Base-by-base conservation (phyloP, 2,329 filamentous ascomycete genomes). In the Fusarium robinianum region DNA sequence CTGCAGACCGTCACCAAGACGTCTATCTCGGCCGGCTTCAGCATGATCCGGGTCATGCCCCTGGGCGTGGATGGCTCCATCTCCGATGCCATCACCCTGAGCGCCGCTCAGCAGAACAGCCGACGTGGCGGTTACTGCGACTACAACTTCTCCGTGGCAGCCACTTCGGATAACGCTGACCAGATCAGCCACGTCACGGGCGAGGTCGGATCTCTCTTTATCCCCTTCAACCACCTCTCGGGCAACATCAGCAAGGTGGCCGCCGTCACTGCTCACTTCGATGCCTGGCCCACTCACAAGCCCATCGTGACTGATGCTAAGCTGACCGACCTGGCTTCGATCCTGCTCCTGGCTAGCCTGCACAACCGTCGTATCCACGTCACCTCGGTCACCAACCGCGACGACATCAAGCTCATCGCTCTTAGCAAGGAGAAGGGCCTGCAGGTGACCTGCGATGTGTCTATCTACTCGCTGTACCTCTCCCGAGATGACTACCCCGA, bases 171-270 rank as follows among this genome's bases (percentile, higher is more conserved):
- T 52, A 91, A 91, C 63, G 80, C 85, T 11, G 81, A 87, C 55
- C 84, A 90, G 69, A 85, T 91, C 63, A 84, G 82, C 61, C 78
- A 84, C 54, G 78, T 90, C 42, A 82, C 83, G 12, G 75, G 79
- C 34, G 86, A 90, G 55, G 87, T 91, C 42, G 88, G 87, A 18
- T 89, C 87, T 14, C 75, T 91, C 29, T 91, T 90, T 72, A 87
- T 91, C 51, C 87, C 87, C 10, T 91, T 91, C 76, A 89, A 91
- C 68, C 80, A 88, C 66, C 73, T 90, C 17, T 87, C 85, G 47
- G 87, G 86, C 58, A 91, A 90, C 67, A 90, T 91, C 67, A 90
- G 83, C 77, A 89, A 89, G 73, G 87, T 90, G 31, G 85, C 87
- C 14, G 83, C 87, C 8, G 85, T 90, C 50, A 88, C 85, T 39